Base-by-base conservation (phyloP, 495 filamentous ascomycete genomes). In the Hyaloscypha finlandica region DNA sequence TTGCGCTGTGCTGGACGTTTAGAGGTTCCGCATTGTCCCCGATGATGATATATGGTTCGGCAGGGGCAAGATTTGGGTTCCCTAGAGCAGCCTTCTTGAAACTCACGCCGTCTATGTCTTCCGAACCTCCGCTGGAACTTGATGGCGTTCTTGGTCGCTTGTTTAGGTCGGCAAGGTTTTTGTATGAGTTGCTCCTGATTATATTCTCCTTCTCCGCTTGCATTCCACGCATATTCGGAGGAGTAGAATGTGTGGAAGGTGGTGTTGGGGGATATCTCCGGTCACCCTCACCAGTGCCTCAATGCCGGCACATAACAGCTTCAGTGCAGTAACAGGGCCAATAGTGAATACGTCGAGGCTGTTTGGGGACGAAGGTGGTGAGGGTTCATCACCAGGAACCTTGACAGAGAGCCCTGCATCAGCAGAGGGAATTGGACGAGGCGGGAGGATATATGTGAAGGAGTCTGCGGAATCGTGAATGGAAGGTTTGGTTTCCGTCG, bases 211-310 rank as follows among this genome's bases (percentile, higher is more conserved):
- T 85, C 68, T 88, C 84, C 3, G 79, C 81, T 69, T 85, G 84
- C 77, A 82, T 79, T 68, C 80, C 81, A 67, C 77, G 80, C 80
- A 86, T 82, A 66, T 86, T 85, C 31, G 90, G 89, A 29, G 88
- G 85, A 12, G 77, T 82, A 6, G 86, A 84, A 32, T 80, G 84
- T 30, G 79, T 81, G 14, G 86, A 79, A 19, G 90, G 90, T 30
- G 89, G 90, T 4, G 91, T 94, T 33, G 90, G 87, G 14, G 88
- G 32, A 91, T 78, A 73, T 94, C 88, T 57, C 90, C 90, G 48
- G 88, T 91, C 54, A 88, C 75, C 45, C 81, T 81, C 19, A 91
- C 89, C 57, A 99, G 81, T 16, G 85, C 81, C 69, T 96, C 90
- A 64, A 97, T 79, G 32, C 89, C 86, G 30, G 84, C 78, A 55